phyloP scores from a whole-genome alignment of 257 asterid genomes.

The Ophiorrhiza pumila region DNA sequence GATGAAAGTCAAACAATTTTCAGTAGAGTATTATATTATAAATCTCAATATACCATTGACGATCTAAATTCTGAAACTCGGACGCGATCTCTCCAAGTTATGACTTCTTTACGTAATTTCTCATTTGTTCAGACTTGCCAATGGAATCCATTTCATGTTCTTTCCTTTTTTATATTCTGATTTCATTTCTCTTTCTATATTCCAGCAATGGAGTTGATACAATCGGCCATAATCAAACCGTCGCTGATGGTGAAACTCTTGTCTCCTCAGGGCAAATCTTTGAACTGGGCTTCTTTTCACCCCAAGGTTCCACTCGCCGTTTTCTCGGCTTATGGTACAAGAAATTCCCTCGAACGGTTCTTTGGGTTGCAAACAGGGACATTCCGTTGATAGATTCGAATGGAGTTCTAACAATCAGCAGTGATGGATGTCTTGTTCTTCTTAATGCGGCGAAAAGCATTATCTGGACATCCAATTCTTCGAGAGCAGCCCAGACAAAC shows the following conservation, averaged over 20 bases:
- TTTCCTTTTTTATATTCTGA: neutral
- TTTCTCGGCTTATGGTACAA: conserved; percentile 32
- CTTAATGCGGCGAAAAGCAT: conserved; percentile 5
- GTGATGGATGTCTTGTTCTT: conserved; percentile 16
- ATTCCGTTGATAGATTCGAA: conserved; percentile 11
- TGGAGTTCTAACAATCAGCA: conserved; percentile 16
- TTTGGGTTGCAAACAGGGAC: conserved; percentile 32
- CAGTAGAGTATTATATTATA: neutral
- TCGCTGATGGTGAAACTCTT: conserved; percentile 2
- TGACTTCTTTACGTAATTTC: neutral
- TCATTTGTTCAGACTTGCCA: neutral
- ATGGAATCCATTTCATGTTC: neutral
- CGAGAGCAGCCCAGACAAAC: neutral
- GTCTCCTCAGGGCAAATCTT: conserved; percentile 20
- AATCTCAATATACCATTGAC: neutral
- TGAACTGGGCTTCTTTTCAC: conserved; percentile 24
- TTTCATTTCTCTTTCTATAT: neutral
- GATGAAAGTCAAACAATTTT: too few relatives aligned
- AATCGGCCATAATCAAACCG: conserved; percentile 4
- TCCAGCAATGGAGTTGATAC: neutral
- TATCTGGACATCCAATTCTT: conserved; percentile 26
- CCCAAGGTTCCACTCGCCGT: conserved; percentile 9
- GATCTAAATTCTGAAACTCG: neutral
- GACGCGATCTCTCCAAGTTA: neutral
- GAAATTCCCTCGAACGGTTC: conserved; percentile 14